A percentile compares a stretch with the other conserved stretches of the same genome.
These are phyloP conservation scores for Magnolia sinica DNA, from an alignment of 164 flowering plant genomes.

Conservation along the genomic window DNA sequence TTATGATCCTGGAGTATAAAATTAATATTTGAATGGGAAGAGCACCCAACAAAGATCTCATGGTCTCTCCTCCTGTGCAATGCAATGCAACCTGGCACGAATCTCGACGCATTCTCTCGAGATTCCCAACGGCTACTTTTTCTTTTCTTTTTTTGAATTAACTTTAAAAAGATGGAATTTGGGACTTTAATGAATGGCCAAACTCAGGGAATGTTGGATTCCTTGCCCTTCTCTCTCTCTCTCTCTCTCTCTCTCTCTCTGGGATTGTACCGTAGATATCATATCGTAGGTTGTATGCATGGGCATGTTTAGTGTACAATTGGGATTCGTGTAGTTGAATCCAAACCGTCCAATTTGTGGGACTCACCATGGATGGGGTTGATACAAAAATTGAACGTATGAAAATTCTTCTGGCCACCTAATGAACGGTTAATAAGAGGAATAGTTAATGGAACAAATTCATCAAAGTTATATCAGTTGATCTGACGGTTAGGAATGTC, in stretches of 20 bases:
- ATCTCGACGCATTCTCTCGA: slow-evolving; percentile 35
- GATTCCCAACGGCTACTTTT: slow-evolving; percentile 48
- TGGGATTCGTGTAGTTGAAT: too few relatives aligned
- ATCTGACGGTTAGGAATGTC: neutral
- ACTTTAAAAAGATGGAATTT: slow-evolving; percentile 26
- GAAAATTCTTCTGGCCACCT: neutral
- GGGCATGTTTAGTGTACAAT: too few relatives aligned
- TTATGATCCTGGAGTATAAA: neutral
- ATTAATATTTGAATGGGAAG: neutral
- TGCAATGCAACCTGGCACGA: slow-evolving; percentile 11
- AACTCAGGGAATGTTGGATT: slow-evolving; percentile 79
- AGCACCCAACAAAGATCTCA: slow-evolving; percentile 26
- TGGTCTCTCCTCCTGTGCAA: slow-evolving; percentile 5
- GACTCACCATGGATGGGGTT: too few relatives aligned
- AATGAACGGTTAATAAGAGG: neutral
- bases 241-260: too few relatives aligned
- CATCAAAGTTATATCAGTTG: neutral
- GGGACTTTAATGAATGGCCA: slow-evolving; percentile 57
- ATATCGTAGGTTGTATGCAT: too few relatives aligned
- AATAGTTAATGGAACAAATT: neutral
- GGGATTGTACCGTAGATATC: neutral
- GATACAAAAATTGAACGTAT: neutral
- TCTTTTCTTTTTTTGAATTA: neutral
- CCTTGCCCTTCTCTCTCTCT: slow-evolving; percentile 10
- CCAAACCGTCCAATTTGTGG: too few relatives aligned